A percentile compares a stretch with the other conserved stretches of the same genome.
Conservation (phyloP, 31 red algal species). For the Odonthalia washingtoniensis region DNA sequence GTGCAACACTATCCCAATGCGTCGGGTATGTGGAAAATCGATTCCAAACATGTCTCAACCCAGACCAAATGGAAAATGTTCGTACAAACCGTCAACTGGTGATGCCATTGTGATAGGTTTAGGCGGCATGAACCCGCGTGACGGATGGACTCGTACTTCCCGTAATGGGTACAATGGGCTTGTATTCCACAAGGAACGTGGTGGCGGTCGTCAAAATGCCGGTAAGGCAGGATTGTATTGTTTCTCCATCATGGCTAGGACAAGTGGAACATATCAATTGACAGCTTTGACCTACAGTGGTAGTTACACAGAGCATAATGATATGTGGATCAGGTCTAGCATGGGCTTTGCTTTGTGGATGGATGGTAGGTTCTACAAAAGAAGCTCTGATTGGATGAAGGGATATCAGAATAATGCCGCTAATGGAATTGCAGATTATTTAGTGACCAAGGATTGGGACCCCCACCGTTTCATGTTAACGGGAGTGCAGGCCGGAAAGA, state of each 20-base stretch:
- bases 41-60: too few species aligned
- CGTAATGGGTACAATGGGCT: conserved; percentile 20
- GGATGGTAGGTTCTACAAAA: neutral
- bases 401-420: conserved; percentile 40
- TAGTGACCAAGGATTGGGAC: conserved; percentile 24
- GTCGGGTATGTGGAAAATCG: too few species aligned
- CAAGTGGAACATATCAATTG: conserved; percentile 15
- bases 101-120: conserved; percentile 21
- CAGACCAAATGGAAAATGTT: too few species aligned
- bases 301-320: conserved; percentile 39
- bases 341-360: neutral
- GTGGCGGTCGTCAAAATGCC: conserved; percentile 14
- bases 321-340: conserved; percentile 43
- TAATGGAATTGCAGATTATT: conserved; percentile 23
- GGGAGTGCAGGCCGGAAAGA: conserved; percentile 17
- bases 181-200: conserved; percentile 22
- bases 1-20: too few species aligned
- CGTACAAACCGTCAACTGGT: too few species aligned
- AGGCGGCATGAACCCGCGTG: conserved; percentile 14
- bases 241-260: neutral
- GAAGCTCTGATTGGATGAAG: conserved; percentile 39
- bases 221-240: conserved; percentile 27
- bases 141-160: conserved; percentile 28
- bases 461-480: conserved; percentile 34
- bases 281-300: conserved; percentile 16